Evolutionary conservation across 2,329 filamentous ascomycete genomes (phyloP), one percentile per base, ranked within the genome.

Genomic region (Monosporascus sp.): DNA sequence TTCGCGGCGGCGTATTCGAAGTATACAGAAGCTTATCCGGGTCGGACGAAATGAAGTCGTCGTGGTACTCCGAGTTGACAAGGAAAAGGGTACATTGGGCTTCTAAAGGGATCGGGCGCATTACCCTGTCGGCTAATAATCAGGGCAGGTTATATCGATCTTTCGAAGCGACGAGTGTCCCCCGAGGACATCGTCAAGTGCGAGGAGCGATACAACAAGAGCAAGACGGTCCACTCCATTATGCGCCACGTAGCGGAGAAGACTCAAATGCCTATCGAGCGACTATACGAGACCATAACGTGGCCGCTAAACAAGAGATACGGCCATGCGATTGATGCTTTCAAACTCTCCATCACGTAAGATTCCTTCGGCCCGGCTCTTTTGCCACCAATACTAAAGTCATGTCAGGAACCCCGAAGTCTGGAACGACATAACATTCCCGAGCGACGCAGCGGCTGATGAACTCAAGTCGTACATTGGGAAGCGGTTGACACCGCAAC

Each of bases 141-240:
- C 47, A n/a, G 14, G 31, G 43, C 56, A 86, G 86, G 91, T 59
- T 99, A 99, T 72, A 99, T 99, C 68, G 94, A 99, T 87, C 78
- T 99, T 71, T 96, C 91, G 58, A 99, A 99, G 81, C 92, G 94
- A 70, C 88, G 94, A 78, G 94, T 99, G 55, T 97, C 92, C 44
- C 89, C 94, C 45, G 94, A 99, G 73, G 94, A 99, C 77, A 94
- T 97, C 60, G 81, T 96, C 65, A 97, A 97, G 78, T 99, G 95
- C 72, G 94, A 99, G 72, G 94, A 99, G 79, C 86, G 94, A 65
- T 99, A 97, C 82, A 99, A 99, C 84, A 99, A 99, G 86, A 90
- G 90, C 79, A 99, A 99, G 81, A 95, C 96, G 80, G 94, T 97
- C 41, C 94, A 99, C 76, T 95, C 90, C 51, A 97, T 99, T 74